Evolutionary conservation across 306 rosid genomes (phyloP), one percentile per base, ranked within the genome.

Genomic region (Malus orientalis): DNA sequence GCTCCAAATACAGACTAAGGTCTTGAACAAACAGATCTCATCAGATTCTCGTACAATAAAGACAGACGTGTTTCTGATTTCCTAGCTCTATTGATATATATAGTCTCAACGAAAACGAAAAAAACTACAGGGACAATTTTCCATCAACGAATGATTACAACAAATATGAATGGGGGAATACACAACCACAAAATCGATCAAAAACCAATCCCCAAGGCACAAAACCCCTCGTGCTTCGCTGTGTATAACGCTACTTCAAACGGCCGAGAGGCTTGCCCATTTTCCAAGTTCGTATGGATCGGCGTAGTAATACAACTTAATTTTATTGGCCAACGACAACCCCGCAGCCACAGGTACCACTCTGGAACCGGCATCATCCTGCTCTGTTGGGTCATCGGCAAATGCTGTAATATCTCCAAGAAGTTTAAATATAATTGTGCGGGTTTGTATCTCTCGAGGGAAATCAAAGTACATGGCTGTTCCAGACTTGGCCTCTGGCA

Each of bases 391-490:
- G 78, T 92, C 99, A 55, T 96, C 98, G 2, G 85, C 78, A 82
- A 88, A 96, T 58, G 93, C 93, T 13, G 96, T 86, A 82, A 96
- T 83, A 74, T 96, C 96, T 82, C 99, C 99, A 22, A 91, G 80
- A 66, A 96, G 89, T 82, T 82, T 96, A 90, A 96, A 96, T 45
- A 79, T 73, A 79, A 96, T 81, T 78, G 88, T 83, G 69, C 92
- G 89, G 29, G 93, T 86, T 85, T 88, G 97, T 73, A 91, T 82
- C 77, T 75, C 82, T 55, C 83, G 75, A 32, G 96, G 87, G 81
- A 96, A 91, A 81, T 96, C 97, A n/a, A 96, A 96, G 93, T 96
- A 96, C 91, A 96, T 71, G 2, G 90, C 88, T 14, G 97, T 92
- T 83, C 97, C 99, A 12, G 83, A 85, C 89, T 82, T 92, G 8